These are phyloP conservation scores for Schwanniomyces etchellsii DNA, from an alignment of 1,139 yeast species.

Conservation along the genomic window DNA sequence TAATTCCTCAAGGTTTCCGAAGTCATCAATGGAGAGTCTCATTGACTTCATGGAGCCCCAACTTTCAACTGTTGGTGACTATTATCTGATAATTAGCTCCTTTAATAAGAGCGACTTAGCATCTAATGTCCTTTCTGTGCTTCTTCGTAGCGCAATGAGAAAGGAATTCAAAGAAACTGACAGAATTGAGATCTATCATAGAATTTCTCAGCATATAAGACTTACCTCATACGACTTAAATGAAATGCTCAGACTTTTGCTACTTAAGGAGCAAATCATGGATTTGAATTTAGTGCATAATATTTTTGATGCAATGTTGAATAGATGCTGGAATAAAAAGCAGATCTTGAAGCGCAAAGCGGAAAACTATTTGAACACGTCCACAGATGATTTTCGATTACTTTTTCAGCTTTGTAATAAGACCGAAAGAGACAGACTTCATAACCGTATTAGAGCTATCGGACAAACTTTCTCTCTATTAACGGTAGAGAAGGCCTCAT, in stretches of 20 bases:
- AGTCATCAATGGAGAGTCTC: neutral
- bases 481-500: conserved; percentile 11
- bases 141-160: neutral
- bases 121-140: conserved; percentile 1
- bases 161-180: neutral
- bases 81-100: conserved; percentile 1
- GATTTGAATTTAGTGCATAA: conserved; percentile 9
- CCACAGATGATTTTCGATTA: conserved; percentile 14
- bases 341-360: conserved; percentile 2
- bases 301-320: conserved; percentile 10
- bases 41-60: neutral
- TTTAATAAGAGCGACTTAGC: conserved; percentile 4
- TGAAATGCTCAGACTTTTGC: conserved; percentile 17
- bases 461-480: conserved; percentile 27
- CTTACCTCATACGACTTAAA: conserved; percentile 15
- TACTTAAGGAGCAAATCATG: conserved; percentile 12
- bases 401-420: conserved; percentile 9
- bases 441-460: conserved; percentile 21
- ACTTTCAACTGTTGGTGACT: neutral
- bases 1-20: neutral
- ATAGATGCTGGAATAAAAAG: conserved; percentile 6
- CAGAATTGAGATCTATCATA: conserved; percentile 1
- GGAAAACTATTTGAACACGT: neutral
- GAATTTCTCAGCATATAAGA: conserved; percentile 2
- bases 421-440: conserved; percentile 17